Evolutionary conservation across 1,284 basidiomycete genomes (phyloP).

Genomic region (Ustilago lituana): DNA sequence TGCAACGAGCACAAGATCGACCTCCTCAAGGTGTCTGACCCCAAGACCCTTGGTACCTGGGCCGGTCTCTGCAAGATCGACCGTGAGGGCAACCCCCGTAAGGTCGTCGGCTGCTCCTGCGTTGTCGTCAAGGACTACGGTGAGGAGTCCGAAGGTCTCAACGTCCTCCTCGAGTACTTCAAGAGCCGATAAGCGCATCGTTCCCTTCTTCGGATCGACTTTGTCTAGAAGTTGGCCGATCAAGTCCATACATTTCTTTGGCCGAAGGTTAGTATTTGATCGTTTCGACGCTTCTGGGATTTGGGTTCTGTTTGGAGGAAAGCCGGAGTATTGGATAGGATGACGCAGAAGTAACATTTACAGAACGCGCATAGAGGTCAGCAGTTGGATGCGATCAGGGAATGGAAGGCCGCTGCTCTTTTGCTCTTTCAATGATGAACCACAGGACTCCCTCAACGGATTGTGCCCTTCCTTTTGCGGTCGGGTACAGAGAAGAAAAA

Average conservation of each 20-base stretch:
- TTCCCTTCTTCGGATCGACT: background rate
- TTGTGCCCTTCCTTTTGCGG: constrained; percentile 31
- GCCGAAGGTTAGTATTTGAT: constrained; percentile 46
- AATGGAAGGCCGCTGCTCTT: constrained; percentile 14
- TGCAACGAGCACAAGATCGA: constrained; percentile 99
- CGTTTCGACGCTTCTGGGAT: too few species aligned
- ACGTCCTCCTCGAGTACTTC: constrained; percentile 96
- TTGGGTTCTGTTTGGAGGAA: too few species aligned
- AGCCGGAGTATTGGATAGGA: too few species aligned
- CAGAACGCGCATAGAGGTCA: too few species aligned
- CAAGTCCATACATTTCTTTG: constrained; percentile 4
- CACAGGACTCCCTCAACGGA: constrained; percentile 64
- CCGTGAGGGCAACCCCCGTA: constrained; percentile 97
- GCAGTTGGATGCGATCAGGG: too few species aligned
- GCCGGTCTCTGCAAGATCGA: constrained; percentile 96
- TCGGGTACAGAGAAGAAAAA: constrained; percentile 51
- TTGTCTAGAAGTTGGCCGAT: background rate
- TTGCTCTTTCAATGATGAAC: constrained; percentile 52
- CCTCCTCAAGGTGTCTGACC: constrained; percentile 96
- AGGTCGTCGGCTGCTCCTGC: constrained; percentile 78
- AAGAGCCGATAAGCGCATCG: constrained; percentile 75
- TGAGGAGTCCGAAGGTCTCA: constrained; percentile 91
- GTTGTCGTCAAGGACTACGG: constrained; percentile 99
- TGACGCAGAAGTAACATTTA: too few species aligned
- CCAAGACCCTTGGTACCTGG: constrained; percentile 94